phyloP scores from a whole-genome alignment of 2,329 filamentous ascomycete species.

The Drechslerella coelobrocha region DNA sequence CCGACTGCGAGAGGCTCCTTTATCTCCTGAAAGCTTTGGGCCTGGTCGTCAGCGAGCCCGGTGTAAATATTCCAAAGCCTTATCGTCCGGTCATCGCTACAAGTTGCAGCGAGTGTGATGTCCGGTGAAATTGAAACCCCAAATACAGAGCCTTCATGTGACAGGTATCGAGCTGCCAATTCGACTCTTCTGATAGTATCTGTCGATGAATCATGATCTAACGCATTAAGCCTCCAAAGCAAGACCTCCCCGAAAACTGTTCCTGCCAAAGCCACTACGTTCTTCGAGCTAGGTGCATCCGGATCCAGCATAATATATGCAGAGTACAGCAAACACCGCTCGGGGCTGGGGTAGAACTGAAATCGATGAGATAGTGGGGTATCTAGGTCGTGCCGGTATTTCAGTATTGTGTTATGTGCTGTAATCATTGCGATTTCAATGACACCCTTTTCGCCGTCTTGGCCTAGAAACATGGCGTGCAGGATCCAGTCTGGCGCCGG shows the following conservation, averaged over 20 bases:
- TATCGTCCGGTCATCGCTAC: constrained; percentile 92
- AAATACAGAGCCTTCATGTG: constrained; percentile 92
- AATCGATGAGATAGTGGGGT: constrained; percentile 54
- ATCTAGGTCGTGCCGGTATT: constrained; percentile 56
- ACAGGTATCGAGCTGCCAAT: constrained; percentile 63
- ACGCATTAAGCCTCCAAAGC: constrained; percentile 68
- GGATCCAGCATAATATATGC: constrained; percentile 67
- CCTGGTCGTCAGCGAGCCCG: constrained; percentile 57
- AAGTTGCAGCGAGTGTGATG: constrained; percentile 79
- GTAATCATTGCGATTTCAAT: constrained; percentile 71
- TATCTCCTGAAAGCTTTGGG: constrained; percentile 17
- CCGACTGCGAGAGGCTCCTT: constrained; percentile 65
- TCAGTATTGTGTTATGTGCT: constrained; percentile 82
- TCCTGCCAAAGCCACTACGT: constrained; percentile 66
- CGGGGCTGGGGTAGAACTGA: constrained; percentile 55
- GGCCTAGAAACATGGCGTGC: constrained; percentile 66
- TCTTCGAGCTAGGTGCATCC: neutral
- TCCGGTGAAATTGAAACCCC: constrained; percentile 78
- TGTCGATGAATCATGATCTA: neutral
- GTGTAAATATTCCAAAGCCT: constrained; percentile 75
- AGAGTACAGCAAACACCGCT: constrained; percentile 86
- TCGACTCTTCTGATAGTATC: constrained; percentile 7
- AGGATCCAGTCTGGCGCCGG: constrained; percentile 78
- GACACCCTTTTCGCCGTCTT: too few species aligned
- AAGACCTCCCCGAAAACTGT: constrained; percentile 95